These are phyloP conservation scores for Immersiporthe knoxdaviesiana DNA, from an alignment of 2,329 filamentous ascomycete species.

Conservation along the genomic window DNA sequence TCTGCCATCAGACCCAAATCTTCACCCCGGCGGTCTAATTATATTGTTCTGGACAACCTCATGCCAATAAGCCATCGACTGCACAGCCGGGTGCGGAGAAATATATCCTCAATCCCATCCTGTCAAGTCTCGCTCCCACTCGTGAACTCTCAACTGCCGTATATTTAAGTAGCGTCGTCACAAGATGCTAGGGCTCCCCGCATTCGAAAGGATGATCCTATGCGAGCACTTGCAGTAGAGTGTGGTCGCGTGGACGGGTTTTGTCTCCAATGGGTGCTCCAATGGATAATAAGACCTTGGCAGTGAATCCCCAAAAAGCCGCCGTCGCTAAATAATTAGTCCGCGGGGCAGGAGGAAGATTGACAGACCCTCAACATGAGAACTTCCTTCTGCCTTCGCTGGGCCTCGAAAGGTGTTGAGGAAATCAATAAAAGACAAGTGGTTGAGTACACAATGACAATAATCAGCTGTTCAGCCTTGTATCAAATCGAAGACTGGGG, in stretches of 20 bases:
- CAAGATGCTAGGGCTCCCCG: slow-evolving; percentile 17
- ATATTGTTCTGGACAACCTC: background rate
- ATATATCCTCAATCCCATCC: background rate
- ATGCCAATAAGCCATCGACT: background rate
- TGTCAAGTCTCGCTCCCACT: background rate
- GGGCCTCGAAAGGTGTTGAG: background rate
- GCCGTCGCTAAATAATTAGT: background rate
- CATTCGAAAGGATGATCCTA: slow-evolving; percentile 4
- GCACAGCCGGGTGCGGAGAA: background rate
- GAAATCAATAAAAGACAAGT: no score
- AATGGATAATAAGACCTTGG: no score
- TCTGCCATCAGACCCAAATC: background rate
- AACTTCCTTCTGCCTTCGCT: background rate
- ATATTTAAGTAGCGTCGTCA: background rate
- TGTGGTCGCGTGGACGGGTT: background rate
- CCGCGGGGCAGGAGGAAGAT: background rate
- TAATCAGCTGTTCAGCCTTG: background rate
- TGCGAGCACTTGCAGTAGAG: background rate
- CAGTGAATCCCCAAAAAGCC: background rate
- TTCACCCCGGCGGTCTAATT: background rate
- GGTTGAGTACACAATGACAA: no score
- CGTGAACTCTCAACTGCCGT: slow-evolving; percentile 17
- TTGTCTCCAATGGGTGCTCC: background rate
- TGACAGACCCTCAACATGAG: no score
- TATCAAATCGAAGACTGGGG: background rate